Percentiles rank a stretch among this genome's conserved stretches.
Conservation (phyloP, 2,329 filamentous ascomycete genomes). For the Fusarium dimerum region DNA sequence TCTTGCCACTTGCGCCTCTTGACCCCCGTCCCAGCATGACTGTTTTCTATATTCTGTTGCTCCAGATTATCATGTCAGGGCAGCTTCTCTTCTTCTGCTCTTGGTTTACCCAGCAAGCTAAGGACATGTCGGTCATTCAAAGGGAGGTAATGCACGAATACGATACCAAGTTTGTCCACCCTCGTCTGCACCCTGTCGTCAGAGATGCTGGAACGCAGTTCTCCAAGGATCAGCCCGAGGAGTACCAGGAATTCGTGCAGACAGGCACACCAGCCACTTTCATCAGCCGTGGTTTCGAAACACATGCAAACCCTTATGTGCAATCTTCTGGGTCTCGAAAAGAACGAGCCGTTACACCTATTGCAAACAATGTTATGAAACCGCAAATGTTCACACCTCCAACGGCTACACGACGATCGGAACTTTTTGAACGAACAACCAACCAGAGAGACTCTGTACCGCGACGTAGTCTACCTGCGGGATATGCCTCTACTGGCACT, state of each 20-base stretch:
- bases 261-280: constrained; percentile 58
- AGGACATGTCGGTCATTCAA: constrained; percentile 81
- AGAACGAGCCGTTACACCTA: constrained; percentile 39
- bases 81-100: constrained; percentile 75
- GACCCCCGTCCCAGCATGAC: constrained; percentile 85
- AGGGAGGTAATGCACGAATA: constrained; percentile 95
- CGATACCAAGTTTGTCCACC: constrained; percentile 92
- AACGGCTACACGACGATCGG: constrained; percentile 33
- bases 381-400: constrained; percentile 47
- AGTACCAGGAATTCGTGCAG: constrained; percentile 46
- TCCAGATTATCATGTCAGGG: constrained; percentile 72
- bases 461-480: constrained; percentile 38
- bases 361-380: constrained; percentile 39
- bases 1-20: constrained; percentile 73
- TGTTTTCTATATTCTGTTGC: constrained; percentile 76
- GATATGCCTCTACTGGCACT: constrained; percentile 32
- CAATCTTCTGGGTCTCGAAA: constrained; percentile 53
- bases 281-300: constrained; percentile 75
- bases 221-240: constrained; percentile 48
- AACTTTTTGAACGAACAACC: constrained; percentile 35
- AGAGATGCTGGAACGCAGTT: constrained; percentile 79
- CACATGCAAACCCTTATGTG: constrained; percentile 79
- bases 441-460: constrained; percentile 31
- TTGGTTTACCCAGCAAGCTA: constrained; percentile 79
- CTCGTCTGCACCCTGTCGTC: constrained; percentile 79